Evolutionary conservation across 805 yeast genomes (phyloP).

Genomic region (Yarrowia alimentaria): DNA sequence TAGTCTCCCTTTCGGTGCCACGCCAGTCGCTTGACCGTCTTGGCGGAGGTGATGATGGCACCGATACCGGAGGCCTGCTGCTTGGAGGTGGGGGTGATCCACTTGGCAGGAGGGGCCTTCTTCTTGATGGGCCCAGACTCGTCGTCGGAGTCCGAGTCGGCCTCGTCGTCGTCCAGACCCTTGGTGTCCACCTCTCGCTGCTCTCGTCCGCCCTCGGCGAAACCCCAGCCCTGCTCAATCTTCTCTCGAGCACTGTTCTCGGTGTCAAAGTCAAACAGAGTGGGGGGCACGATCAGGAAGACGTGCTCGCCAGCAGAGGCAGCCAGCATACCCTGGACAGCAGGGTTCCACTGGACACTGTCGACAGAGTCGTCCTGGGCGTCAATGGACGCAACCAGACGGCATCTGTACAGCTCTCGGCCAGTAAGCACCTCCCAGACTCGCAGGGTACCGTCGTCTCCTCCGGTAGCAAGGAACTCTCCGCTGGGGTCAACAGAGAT

Average conservation of each 20-base stretch:
- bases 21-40: constrained; percentile 72
- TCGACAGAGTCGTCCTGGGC: constrained; percentile 74
- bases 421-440: constrained; percentile 98
- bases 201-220: constrained; percentile 46
- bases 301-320: constrained; percentile 79
- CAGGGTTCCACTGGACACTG: constrained; percentile 86
- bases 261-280: constrained; percentile 75
- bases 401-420: constrained; percentile 72
- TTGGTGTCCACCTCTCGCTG: constrained; percentile 36
- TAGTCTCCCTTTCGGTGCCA: constrained; percentile 99
- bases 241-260: constrained; percentile 77
- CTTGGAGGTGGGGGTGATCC: constrained; percentile 75
- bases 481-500: constrained; percentile 86
- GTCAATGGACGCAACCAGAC: constrained; percentile 40
- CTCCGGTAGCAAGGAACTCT: constrained; percentile 94
- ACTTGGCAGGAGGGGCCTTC: constrained; percentile 59
- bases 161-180: constrained; percentile 38
- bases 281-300: constrained; percentile 78
- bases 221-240: constrained; percentile 91
- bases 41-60: constrained; percentile 62
- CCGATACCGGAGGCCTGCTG: constrained; percentile 65
- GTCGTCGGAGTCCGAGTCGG: constrained; percentile 42
- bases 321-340: constrained; percentile 67
- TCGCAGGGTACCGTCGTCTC: constrained; percentile 93
- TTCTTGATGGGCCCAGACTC: constrained; percentile 37